Evolutionary conservation across 192 early-diverging fungal species (phyloP).

Genomic region (Pilobolus umbonatus): DNA sequence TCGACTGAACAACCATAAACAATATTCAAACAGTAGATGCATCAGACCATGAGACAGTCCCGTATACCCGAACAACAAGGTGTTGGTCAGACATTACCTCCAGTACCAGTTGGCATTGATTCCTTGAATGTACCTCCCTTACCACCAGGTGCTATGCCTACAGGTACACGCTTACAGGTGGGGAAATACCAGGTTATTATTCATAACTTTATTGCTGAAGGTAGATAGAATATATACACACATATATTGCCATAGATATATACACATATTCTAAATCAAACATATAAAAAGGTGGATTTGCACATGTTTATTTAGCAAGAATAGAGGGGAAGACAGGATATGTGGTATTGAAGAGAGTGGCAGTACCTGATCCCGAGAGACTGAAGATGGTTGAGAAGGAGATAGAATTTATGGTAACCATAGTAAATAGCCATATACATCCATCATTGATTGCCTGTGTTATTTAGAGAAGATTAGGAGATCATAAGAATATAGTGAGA

Average conservation of each 20-base stretch:
- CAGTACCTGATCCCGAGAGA: conserved; percentile 62
- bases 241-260: neutral
- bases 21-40: conserved; percentile 10
- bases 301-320: conserved; percentile 83
- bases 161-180: conserved; percentile 58
- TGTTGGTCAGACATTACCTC: conserved; percentile 30
- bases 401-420: conserved; percentile 68
- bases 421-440: neutral
- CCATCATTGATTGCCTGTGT: neutral
- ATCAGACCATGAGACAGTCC: conserved; percentile 15
- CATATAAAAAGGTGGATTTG: conserved; percentile 67
- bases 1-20: too few species aligned
- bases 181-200: conserved; percentile 55
- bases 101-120: conserved; percentile 27
- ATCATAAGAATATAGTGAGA: conserved; percentile 78
- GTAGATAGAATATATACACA: conserved; percentile 31
- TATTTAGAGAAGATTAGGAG: conserved; percentile 56
- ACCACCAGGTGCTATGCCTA: conserved; percentile 55
- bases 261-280: neutral
- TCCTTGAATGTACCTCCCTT: conserved; percentile 20
- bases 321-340: conserved; percentile 44
- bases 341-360: conserved; percentile 80
- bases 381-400: conserved; percentile 66
- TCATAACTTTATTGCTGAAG: conserved; percentile 74
- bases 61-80: conserved; percentile 35